Base-by-base conservation (phyloP, 305 asterid species). In the Salvia sclarea region DNA sequence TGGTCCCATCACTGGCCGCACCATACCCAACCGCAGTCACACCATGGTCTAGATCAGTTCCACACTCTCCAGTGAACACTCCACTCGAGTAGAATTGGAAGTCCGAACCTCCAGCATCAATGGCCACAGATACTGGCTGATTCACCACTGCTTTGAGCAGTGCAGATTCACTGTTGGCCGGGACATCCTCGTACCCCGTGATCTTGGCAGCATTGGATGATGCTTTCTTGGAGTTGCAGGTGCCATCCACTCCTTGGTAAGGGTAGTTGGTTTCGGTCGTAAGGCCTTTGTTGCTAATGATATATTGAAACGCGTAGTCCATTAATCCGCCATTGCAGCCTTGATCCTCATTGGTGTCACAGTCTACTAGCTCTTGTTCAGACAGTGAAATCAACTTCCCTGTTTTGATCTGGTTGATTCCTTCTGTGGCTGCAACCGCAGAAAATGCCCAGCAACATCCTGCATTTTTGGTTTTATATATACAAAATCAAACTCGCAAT, bases 361-460 rank as follows among this genome's bases (percentile, higher is more conserved):
- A 83, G 14, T 83, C 85, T 14, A 83, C 76, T 1, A 83, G 79
- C 43, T 79, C 74, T 57, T 82, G 87, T 59, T 79, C 82, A 0
- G 87, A 82, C 7, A 80, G 10, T 10, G 88, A 75, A 17, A 78
- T 3, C 33, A 83, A 69, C 0, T 53, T 74, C 6, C 80, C 73
- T 1, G 76, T 70, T 6, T 30, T 76, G 22, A 83, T 35, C 43
- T 78, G 78, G 49, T 71, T 68, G 44, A 80, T 69, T 47, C 88
- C 84, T 71, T 83, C 84, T 0, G 73, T 79, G 31, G 88, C 81
- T 55, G 85, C 85, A 6, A 85, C 73, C 0, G 92, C 83, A 0
- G 90, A 76, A 71, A 88, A 88, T 4, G 90, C 95, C 90, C 95
- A 88, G n/a, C 88, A 88, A 56, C 88, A 75, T 72, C 92, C 88